Percentiles rank a stretch among this genome's conserved stretches.
Evolutionary conservation across 2,329 filamentous ascomycete genomes (phyloP).

Genomic region (Chrysoporthe austroafricana): DNA sequence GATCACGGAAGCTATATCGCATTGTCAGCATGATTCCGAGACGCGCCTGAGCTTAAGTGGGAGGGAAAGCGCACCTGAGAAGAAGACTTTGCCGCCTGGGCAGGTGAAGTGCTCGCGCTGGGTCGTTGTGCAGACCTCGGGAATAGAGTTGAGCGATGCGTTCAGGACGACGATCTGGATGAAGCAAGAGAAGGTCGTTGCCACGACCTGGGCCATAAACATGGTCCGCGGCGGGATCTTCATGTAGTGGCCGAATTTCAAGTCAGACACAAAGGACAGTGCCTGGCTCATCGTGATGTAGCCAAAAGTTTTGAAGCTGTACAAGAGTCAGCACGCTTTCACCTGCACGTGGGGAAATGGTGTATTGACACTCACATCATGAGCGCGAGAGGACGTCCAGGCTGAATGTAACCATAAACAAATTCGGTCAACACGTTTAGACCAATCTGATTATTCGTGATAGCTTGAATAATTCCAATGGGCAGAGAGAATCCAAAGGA

Average conservation of each 20-base stretch:
- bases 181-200: slow-evolving; percentile 68
- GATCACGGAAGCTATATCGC: slow-evolving; percentile 58
- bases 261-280: slow-evolving; percentile 65
- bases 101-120: slow-evolving; percentile 65
- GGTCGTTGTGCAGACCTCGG: slow-evolving; percentile 62
- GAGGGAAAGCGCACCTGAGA: slow-evolving; percentile 50
- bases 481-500: slow-evolving; percentile 67
- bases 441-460: slow-evolving; percentile 72
- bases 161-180: slow-evolving; percentile 69
- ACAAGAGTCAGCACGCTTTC: background rate
- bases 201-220: slow-evolving; percentile 68
- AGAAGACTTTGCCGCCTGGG: slow-evolving; percentile 66
- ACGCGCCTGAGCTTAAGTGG: background rate
- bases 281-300: slow-evolving; percentile 69
- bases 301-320: slow-evolving; percentile 62
- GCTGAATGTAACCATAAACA: slow-evolving; percentile 75
- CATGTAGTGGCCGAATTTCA: slow-evolving; percentile 77
- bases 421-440: slow-evolving; percentile 78
- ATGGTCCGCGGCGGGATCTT: slow-evolving; percentile 69
- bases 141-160: slow-evolving; percentile 63
- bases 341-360: background rate
- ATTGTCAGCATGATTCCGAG: background rate
- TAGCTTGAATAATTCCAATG: slow-evolving; percentile 70
- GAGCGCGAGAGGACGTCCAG: slow-evolving; percentile 70
- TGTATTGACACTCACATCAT: slow-evolving; percentile 60